Base-by-base conservation (phyloP, 2,329 filamentous ascomycete species). In the Talaromyces sp. region DNA sequence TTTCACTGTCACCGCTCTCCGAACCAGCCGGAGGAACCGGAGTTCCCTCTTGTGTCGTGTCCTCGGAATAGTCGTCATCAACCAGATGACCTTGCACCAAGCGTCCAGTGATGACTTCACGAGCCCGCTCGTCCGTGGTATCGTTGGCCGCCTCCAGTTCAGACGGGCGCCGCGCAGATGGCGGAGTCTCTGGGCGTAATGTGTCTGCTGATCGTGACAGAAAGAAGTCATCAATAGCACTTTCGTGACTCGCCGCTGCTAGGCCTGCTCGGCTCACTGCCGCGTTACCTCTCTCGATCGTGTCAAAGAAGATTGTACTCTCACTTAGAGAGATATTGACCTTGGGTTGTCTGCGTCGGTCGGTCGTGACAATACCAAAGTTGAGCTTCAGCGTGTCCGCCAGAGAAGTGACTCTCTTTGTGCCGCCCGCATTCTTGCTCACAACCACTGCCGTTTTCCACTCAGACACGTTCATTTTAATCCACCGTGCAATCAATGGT, bases 371-470 rank as follows among this genome's bases (percentile, higher is more conserved):
- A 72, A 99, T 92, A 67, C 95, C 95, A 69, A 99, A 99, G 81
- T 96, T 98, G 68, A 99, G 85, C 82, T 98, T 98, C 68, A 99
- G 79, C 2, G 92, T 92, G 79, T 99, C 95, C 64, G 95, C 95
- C 60, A 99, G 82, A 31, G 94, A 97, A 14, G 95, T 99, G 44
- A 98, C 95, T 67, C 95, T 87, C 81, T 99, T 99, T 56, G 95
- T 98, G 62, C 95, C 95, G 61, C 95, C 95, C 1, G 95, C 91
- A 72, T 99, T 99, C 81, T 99, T 99, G 73, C 94, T 98, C 27
- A 99, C 95, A 16, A 97, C 93, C 6, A 99, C 95, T 9, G 92
- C 92, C 68, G 97, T 74, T 65, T 83, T 87, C 95, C 95, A 99
- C 66, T 90, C 87, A 14, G 86, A 83, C 44, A 99, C 89, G 72